Conservation (phyloP, 2,329 filamentous ascomycete genomes). For the Geosmithia morbida region DNA sequence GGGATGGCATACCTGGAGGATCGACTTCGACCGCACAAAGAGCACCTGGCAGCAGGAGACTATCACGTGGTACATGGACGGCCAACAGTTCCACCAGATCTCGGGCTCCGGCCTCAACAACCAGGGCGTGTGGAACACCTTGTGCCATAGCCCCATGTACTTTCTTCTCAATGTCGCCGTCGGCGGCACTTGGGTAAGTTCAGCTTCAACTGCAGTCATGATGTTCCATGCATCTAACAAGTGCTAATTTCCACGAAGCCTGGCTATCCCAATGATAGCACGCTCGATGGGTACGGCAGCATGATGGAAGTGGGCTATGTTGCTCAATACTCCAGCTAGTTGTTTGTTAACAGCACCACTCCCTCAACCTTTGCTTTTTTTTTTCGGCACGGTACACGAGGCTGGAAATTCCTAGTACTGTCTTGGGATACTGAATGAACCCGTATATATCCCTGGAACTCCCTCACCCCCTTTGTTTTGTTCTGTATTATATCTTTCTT, state of each 20-base stretch:
- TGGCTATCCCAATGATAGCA: conserved; percentile 24
- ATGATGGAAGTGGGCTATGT: conserved; percentile 11
- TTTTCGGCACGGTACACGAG: no score
- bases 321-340: conserved; percentile 6
- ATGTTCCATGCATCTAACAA: not conserved
- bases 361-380: not conserved
- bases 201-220: not conserved
- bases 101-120: conserved; percentile 26
- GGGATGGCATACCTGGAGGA: conserved; percentile 29
- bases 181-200: conserved; percentile 31
- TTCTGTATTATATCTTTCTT: no score
- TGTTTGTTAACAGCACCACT: not conserved
- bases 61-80: conserved; percentile 31
- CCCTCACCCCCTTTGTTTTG: no score
- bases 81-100: conserved; percentile 22
- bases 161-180: conserved; percentile 38
- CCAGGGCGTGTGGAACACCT: conserved; percentile 25
- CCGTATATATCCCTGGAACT: no score
- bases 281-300: conserved; percentile 17
- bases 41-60: conserved; percentile 27
- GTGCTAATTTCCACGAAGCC: conserved; percentile 13
- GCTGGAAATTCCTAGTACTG: no score
- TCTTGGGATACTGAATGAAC: no score
- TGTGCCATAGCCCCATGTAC: conserved; percentile 32
- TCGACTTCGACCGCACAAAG: conserved; percentile 30